phyloP scores from a whole-genome alignment of 768 basidiomycete species.

The Trametes punicea region DNA sequence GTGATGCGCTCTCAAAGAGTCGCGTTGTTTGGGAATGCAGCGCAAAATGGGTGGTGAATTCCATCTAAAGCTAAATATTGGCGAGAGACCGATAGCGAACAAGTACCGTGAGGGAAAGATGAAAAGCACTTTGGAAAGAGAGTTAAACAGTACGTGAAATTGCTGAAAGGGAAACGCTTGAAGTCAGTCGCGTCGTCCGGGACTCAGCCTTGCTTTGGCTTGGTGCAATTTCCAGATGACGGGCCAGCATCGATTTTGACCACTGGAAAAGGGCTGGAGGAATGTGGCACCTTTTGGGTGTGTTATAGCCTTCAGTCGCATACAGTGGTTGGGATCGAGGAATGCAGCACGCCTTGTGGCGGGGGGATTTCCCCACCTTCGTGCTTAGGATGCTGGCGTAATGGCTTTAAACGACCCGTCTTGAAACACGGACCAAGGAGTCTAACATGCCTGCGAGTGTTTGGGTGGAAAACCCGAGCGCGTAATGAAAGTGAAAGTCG shows the following conservation, averaged over 20 bases:
- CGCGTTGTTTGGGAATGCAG: slow-evolving; percentile 86
- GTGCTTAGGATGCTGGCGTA: slow-evolving; percentile 74
- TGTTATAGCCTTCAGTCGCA: slow-evolving; percentile 61
- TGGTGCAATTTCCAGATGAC: slow-evolving; percentile 35
- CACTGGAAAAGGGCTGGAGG: slow-evolving; percentile 53
- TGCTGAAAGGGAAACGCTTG: slow-evolving; percentile 70
- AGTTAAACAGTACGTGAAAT: slow-evolving; percentile 81
- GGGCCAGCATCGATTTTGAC: slow-evolving; percentile 69
- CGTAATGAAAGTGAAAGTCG: slow-evolving; percentile 69
- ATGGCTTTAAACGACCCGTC: slow-evolving; percentile 79
- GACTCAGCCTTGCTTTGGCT: slow-evolving; percentile 33
- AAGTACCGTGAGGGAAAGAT: slow-evolving; percentile 83
- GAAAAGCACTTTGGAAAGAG: slow-evolving; percentile 81
- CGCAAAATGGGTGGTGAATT: slow-evolving; percentile 81
- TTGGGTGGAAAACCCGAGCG: slow-evolving; percentile 68
- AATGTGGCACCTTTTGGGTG: slow-evolving; percentile 65
- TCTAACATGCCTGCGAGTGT: slow-evolving; percentile 82
- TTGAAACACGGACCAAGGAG: slow-evolving; percentile 87
- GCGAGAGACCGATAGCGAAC: slow-evolving; percentile 82
- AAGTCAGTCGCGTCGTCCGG: slow-evolving; percentile 60
- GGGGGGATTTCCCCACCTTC: slow-evolving; percentile 51
- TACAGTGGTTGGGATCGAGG: slow-evolving; percentile 58
- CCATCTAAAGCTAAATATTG: slow-evolving; percentile 84
- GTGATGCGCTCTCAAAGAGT: slow-evolving; percentile 76
- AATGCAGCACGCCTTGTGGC: slow-evolving; percentile 56